Conservation (phyloP, 108 stramenopile species). For the Schizochytrium sp. region DNA sequence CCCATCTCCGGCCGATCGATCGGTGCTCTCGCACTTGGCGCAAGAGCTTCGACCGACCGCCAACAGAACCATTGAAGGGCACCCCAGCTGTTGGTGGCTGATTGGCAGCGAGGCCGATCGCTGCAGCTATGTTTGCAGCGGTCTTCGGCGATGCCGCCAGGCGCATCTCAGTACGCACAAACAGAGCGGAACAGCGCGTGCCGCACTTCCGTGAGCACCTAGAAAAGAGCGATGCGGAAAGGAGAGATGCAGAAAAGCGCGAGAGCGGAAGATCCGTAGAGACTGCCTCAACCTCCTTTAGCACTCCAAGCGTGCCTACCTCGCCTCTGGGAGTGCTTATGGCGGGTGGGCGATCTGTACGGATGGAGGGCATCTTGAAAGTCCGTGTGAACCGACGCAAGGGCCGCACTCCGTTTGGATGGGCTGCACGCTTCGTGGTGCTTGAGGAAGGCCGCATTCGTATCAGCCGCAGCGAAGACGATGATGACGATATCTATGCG, state of each 20-base stretch:
- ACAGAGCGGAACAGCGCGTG: not conserved
- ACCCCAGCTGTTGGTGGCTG: too few relatives aligned
- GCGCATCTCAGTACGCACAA: constrained; percentile 28
- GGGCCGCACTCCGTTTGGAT: constrained; percentile 23
- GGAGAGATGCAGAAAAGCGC: not conserved
- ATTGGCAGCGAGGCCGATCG: not conserved
- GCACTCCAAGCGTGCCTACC: not conserved
- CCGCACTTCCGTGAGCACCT: not conserved
- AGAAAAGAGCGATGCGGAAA: not conserved
- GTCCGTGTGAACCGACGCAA: constrained; percentile 35
- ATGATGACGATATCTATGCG: not conserved
- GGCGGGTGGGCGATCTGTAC: constrained; percentile 41
- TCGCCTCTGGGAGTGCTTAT: constrained; percentile 37
- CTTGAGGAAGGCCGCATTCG: constrained; percentile 43
- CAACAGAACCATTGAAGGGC: not conserved
- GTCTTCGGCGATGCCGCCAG: not conserved
- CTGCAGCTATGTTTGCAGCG: not conserved
- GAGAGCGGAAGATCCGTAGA: not conserved
- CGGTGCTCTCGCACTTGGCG: not conserved
- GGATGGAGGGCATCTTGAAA: constrained; percentile 59
- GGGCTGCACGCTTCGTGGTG: constrained; percentile 19
- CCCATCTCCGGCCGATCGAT: not conserved
- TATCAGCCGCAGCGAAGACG: constrained; percentile 29
- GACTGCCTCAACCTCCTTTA: not conserved
- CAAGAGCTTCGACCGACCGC: not conserved